Evolutionary conservation across 768 basidiomycete genomes (phyloP).

Genomic region (Suillus subalutaceus): DNA sequence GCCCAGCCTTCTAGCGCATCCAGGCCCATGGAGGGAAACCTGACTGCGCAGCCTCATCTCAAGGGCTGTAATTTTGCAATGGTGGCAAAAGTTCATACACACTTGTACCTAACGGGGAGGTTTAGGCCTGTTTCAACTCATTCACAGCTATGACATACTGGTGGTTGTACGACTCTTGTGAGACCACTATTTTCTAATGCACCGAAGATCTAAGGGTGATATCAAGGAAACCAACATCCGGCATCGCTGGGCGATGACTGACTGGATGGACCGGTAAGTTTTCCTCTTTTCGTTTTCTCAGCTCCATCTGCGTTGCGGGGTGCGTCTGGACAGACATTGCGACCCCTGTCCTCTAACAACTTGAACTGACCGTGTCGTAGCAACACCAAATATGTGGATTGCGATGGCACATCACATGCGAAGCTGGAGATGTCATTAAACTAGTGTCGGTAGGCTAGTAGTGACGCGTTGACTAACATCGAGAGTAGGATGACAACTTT

Average conservation of each 20-base stretch:
- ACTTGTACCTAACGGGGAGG: background rate
- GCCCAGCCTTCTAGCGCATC: background rate
- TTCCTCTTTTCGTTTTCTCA: background rate
- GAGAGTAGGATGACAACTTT: background rate
- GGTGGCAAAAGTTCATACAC: background rate
- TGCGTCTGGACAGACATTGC: background rate
- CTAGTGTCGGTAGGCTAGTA: background rate
- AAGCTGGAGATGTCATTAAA: background rate
- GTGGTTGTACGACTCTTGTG: background rate
- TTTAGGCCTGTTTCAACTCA: background rate
- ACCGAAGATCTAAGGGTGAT: background rate
- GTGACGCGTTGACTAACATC: background rate
- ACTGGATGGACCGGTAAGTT: background rate
- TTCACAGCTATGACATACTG: background rate
- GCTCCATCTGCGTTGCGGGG: background rate
- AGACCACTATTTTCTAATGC: background rate
- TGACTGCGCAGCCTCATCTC: background rate
- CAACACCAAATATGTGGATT: background rate
- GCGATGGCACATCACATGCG: background rate
- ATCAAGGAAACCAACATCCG: background rate
- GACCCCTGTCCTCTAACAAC: background rate
- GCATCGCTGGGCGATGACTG: background rate
- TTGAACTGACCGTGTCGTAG: background rate
- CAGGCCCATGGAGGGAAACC: background rate
- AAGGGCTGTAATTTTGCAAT: background rate